Evolutionary conservation across 306 rosid species (phyloP), one percentile per base, ranked within the genome.

Genomic region (Aeschynomene evenia): DNA sequence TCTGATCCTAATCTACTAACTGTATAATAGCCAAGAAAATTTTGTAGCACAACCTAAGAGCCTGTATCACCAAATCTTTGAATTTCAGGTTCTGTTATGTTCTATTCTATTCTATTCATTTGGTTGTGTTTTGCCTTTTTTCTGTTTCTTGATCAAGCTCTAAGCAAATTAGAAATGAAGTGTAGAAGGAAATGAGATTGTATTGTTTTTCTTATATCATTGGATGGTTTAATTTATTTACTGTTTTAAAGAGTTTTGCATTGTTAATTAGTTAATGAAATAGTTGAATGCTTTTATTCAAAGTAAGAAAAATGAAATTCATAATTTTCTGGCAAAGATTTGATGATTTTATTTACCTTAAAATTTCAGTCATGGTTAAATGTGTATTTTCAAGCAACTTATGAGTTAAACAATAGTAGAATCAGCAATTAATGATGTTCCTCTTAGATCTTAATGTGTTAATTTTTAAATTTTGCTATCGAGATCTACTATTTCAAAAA

Each of bases 1-100:
- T 93, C 79, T 85, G 78, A 81, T 69, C 55, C 64, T 39, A 49
- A 48, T 68, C 7, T 64, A 12, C 66, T 81, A 45, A 43, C 39
- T 29, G 42, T 43, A 28, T 11, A 58, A 26, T 63, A 73, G 73
- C 45, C 48, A 45, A 15, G 62, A 59, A 70, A 70, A 33, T 84
- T 84, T 84, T 80, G 81, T 60, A n/a, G 42, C 77, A 28, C 11
- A 34, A 20, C 10, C 40, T n/a, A 13, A 34, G 10, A 51, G 9
- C 28, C 10, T 66, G 66, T 51, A 16, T 64, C 66, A 29, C 42
- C 22, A 9, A 12, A 28, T 51, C 67, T 67, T 67, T 67, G 28
- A 37, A 48, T 53, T 67, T 66, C 58, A 16, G 71, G 55, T 24
- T 43, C 4, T 4, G 70, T n/a, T n/a, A n/a, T n/a, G 55, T 46